phyloP scores from a whole-genome alignment of 2,329 filamentous ascomycete genomes.

The Xylariaceae sp. region DNA sequence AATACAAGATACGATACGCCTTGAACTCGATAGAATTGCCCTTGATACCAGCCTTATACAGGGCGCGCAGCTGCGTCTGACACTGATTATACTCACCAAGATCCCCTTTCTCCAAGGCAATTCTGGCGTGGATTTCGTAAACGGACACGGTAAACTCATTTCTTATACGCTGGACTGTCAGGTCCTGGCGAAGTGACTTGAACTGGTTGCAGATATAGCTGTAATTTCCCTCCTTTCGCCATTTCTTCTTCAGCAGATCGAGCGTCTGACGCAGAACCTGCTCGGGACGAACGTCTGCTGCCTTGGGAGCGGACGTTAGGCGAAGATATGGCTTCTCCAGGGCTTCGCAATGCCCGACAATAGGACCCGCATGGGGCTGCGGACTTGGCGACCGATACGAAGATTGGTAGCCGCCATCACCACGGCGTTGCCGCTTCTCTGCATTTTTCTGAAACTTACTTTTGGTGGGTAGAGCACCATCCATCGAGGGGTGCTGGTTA shows the following conservation, averaged over 20 bases:
- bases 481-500: constrained; percentile 48
- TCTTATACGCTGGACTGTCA: constrained; percentile 96
- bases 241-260: constrained; percentile 90
- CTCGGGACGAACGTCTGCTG: constrained; percentile 85
- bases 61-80: constrained; percentile 91
- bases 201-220: constrained; percentile 98
- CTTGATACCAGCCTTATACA: constrained; percentile 85
- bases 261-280: constrained; percentile 79
- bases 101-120: constrained; percentile 97
- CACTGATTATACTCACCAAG: constrained; percentile 99
- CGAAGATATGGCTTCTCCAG: constrained; percentile 96
- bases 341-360: constrained; percentile 80
- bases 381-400: constrained; percentile 60
- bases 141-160: constrained; percentile 95
- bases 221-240: constrained; percentile 92
- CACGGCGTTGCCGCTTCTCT: constrained; percentile 88
- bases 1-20: constrained; percentile 99
- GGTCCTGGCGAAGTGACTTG: constrained; percentile 95
- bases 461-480: constrained; percentile 49
- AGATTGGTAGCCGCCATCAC: constrained; percentile 68
- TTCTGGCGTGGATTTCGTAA: constrained; percentile 96
- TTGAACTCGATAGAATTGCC: constrained; percentile 95
- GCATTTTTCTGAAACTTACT: constrained; percentile 90
- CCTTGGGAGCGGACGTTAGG: constrained; percentile 85
- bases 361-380: constrained; percentile 65